These are phyloP conservation scores for Chlorencoelia australis DNA, from an alignment of 2,329 filamentous ascomycete genomes.

Conservation along the genomic window DNA sequence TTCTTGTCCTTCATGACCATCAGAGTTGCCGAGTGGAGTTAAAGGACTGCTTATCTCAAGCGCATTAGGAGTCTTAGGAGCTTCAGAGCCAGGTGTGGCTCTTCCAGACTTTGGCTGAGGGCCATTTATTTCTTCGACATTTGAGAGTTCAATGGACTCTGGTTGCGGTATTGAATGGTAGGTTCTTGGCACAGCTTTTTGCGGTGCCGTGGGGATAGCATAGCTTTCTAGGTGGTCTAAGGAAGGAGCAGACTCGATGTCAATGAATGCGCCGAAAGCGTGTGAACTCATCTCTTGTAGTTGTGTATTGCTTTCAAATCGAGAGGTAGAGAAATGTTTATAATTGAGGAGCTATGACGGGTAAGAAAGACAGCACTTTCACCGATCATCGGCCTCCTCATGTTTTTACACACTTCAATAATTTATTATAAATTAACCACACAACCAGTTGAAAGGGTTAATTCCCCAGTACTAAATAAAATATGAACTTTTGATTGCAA, in stretches of 20 bases:
- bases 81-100: constrained; percentile 15
- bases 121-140: constrained; percentile 14
- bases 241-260: constrained; percentile 16
- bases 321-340: too few species aligned
- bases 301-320: too few species aligned
- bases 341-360: too few species aligned
- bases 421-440: too few species aligned
- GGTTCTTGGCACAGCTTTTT: constrained; percentile 20
- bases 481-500: too few species aligned
- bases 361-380: too few species aligned
- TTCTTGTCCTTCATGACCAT: constrained; percentile 27
- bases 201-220: constrained; percentile 17
- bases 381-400: too few species aligned
- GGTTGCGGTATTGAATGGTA: constrained; percentile 24
- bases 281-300: constrained; percentile 17
- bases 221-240: constrained; percentile 4
- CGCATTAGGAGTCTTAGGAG: constrained; percentile 15
- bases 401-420: too few species aligned
- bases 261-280: constrained; percentile 20
- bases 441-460: too few species aligned
- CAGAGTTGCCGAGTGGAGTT: constrained; percentile 36
- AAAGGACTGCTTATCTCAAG: constrained; percentile 43
- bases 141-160: constrained; percentile 21
- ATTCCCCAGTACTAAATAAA: too few species aligned
- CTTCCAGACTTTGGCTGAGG: constrained; percentile 5